Evolutionary conservation across 179 eudicot genomes (phyloP).

Genomic region (Silene coronaria): DNA sequence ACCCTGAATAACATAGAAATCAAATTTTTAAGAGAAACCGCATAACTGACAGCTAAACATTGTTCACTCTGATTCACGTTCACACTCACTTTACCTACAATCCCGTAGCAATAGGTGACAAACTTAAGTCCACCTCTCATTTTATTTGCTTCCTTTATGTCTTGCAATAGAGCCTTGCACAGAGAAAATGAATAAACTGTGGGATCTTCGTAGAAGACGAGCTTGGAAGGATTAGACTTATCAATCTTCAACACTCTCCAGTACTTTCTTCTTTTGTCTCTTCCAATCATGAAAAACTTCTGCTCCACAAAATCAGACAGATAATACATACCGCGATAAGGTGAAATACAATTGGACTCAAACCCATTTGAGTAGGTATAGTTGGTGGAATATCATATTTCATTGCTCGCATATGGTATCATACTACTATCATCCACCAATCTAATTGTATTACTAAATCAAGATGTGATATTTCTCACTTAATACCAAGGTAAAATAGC

Average conservation of each 20-base stretch:
- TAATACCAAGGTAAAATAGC: too few species aligned
- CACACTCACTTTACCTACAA: constrained; percentile 53
- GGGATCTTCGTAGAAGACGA: constrained; percentile 57
- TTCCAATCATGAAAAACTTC: constrained; percentile 40
- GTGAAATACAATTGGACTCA: not conserved
- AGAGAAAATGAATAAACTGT: constrained; percentile 44
- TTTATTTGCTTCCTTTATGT: constrained; percentile 53
- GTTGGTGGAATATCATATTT: not conserved
- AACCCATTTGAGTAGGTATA: not conserved
- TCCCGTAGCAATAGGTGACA: constrained; percentile 66
- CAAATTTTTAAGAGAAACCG: not conserved
- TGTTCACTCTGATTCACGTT: constrained; percentile 1
- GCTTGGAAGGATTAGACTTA: constrained; percentile 52
- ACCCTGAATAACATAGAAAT: constrained; percentile 38
- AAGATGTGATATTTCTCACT: not conserved
- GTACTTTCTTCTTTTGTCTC: constrained; percentile 37
- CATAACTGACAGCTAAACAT: not conserved
- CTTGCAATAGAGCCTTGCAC: constrained; percentile 40
- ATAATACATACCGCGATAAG: not conserved
- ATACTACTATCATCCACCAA: not conserved
- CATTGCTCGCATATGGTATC: not conserved
- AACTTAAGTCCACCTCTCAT: constrained; percentile 59
- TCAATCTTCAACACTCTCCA: constrained; percentile 68
- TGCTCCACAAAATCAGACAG: not conserved
- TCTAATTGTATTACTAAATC: not conserved